Evolutionary conservation across 805 yeast species (phyloP).

Genomic region (Starmera caribaea): DNA sequence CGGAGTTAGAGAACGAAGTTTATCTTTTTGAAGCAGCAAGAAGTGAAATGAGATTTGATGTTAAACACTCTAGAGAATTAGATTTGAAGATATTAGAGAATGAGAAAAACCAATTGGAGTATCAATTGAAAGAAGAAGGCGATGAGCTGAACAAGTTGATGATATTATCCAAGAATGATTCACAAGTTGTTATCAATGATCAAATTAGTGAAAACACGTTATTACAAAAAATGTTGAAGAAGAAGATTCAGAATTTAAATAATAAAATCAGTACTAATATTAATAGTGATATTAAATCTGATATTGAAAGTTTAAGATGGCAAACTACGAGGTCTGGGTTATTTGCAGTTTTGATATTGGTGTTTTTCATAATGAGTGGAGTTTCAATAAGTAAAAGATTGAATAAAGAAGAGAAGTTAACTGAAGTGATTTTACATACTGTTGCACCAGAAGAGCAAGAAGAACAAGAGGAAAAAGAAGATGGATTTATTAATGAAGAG

Average conservation of each 20-base stretch:
- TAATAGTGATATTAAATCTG: constrained; percentile 72
- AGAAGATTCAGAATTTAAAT: constrained; percentile 71
- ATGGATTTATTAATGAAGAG: constrained; percentile 24
- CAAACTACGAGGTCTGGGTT: constrained; percentile 85
- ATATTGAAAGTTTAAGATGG: constrained; percentile 88
- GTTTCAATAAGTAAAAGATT: constrained; percentile 28
- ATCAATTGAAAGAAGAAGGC: constrained; percentile 61
- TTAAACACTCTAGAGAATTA: constrained; percentile 59
- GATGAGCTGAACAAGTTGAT: constrained; percentile 66
- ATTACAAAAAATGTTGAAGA: constrained; percentile 55
- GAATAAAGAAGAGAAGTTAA: constrained; percentile 21
- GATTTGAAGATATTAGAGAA: constrained; percentile 60
- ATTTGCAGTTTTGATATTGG: constrained; percentile 59
- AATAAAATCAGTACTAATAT: constrained; percentile 79
- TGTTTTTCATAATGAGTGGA: constrained; percentile 51
- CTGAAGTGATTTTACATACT: constrained; percentile 24
- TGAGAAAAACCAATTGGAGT: constrained; percentile 56
- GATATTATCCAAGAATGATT: constrained; percentile 56
- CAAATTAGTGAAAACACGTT: constrained; percentile 79
- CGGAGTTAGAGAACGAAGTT: constrained; percentile 78
- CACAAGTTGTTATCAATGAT: constrained; percentile 76
- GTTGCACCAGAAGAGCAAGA: constrained; percentile 17
- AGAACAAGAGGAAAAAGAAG: constrained; percentile 2
- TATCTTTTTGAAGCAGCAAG: constrained; percentile 90
- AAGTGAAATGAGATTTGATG: constrained; percentile 73